phyloP scores from a whole-genome alignment of 1,139 yeast genomes.

The Meyerozyma guilliermondii region DNA sequence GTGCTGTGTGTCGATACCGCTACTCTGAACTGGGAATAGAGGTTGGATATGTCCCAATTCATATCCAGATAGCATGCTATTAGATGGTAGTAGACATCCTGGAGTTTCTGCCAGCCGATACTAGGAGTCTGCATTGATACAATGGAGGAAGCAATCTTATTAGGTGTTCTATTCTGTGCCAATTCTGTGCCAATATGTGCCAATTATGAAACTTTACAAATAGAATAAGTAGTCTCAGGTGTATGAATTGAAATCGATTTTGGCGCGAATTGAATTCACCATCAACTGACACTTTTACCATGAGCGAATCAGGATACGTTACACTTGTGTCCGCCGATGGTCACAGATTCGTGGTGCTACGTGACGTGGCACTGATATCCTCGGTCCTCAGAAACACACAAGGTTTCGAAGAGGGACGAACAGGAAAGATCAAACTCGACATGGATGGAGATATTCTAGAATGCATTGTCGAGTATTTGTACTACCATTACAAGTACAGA shows the following conservation, averaged over 20 bases:
- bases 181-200: not conserved
- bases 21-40: slow-evolving; percentile 25
- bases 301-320: slow-evolving; percentile 33
- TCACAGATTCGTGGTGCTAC: slow-evolving; percentile 55
- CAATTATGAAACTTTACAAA: not conserved
- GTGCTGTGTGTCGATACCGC: slow-evolving; percentile 42
- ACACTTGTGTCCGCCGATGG: slow-evolving; percentile 76
- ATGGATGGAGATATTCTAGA: slow-evolving; percentile 72
- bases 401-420: slow-evolving; percentile 50
- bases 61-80: slow-evolving; percentile 38
- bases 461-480: slow-evolving; percentile 81
- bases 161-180: no score
- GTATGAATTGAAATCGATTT: not conserved
- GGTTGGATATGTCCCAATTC: slow-evolving; percentile 31
- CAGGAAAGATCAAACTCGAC: slow-evolving; percentile 50
- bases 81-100: slow-evolving; percentile 55
- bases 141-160: no score
- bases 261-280: not conserved
- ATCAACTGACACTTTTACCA: no score
- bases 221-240: no score
- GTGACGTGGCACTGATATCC: slow-evolving; percentile 80
- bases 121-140: slow-evolving; percentile 39
- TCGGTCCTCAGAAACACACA: slow-evolving; percentile 74
- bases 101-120: slow-evolving; percentile 58
- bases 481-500: slow-evolving; percentile 67